Base-by-base conservation (phyloP, 108 stramenopile genomes). In the Stephanodiscus triporus region DNA sequence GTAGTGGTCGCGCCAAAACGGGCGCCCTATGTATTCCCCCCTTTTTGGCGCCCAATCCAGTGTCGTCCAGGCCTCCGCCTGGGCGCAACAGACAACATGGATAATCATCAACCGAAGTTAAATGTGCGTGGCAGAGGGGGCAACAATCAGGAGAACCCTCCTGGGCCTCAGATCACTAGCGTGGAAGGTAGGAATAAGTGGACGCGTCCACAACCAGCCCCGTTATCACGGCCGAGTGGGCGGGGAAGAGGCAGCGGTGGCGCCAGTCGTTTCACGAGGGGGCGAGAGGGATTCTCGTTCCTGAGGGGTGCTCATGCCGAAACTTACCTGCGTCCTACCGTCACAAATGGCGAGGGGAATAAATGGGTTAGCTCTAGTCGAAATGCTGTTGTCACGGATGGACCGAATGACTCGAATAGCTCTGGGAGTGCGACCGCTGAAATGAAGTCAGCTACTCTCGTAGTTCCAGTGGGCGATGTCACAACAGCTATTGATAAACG, bases 321-420 rank as follows among this genome's bases (percentile, higher is more conserved):
- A 24, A 53, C 51, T 6, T 40, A 40, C 40, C 10, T 40, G 40
- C 4, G 10, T 9, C 11, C 40, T 40, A 40, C 40, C 7, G 13
- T 29, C 27, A 26, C 55, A 14, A 22, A 56, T 56, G 16, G 32
- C 30, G 7, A 9, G 34, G 48, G 17, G 23, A 70, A 77, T 29
- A 77, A 77, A 61, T 77, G 77, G 77, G 69, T 77, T 20, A 58
- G 69, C 38, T 23, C 56, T 49, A 45, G 40, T 60, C 42, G 42
- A 14, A 23, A 70, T 37, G 2, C 23, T 37, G 13, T 19, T 17
- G 63, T 11, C 37, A 26, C 30, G 10, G 69, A 69, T 23, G 56
- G 36, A 53, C n/a, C 9, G 49, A 53, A 50, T 48, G 29, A n/a
- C 19, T 23, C 0, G 2, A 0, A 53, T 53, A 4, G 26, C 37